Evolutionary conservation across 2,329 filamentous ascomycete species (phyloP).

Genomic region (Diaporthe citri): DNA sequence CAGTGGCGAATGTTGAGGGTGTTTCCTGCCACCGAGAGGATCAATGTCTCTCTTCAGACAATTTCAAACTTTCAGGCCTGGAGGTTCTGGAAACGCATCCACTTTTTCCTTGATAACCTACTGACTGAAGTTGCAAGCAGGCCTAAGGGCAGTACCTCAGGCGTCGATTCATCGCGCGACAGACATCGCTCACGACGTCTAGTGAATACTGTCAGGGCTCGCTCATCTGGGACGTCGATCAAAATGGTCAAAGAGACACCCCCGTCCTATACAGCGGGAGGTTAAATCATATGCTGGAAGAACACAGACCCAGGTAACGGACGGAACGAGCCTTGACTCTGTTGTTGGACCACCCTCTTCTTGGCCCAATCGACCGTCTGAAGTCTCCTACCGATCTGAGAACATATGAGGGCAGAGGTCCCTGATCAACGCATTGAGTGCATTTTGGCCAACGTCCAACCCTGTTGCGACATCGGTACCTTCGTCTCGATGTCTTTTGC

Average conservation of each 20-base stretch:
- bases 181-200: not conserved
- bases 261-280: too few relatives aligned
- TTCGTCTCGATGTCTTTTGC: not conserved
- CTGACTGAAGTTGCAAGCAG: not conserved
- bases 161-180: not conserved
- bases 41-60: not conserved
- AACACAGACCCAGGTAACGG: not conserved
- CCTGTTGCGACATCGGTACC: not conserved
- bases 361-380: not conserved
- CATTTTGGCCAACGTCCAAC: not conserved
- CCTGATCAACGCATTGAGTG: not conserved
- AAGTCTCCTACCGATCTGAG: not conserved
- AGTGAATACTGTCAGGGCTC: too few relatives aligned
- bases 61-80: not conserved
- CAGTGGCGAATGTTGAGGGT: not conserved
- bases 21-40: not conserved
- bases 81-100: not conserved
- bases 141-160: not conserved
- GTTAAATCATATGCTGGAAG: not conserved
- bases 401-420: not conserved
- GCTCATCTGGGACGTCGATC: not conserved
- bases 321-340: not conserved
- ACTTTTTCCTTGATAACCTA: not conserved
- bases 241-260: not conserved
- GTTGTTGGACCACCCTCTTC: not conserved